phyloP scores from a whole-genome alignment of 1,284 basidiomycete genomes.

The Papiliotrema flavescens region DNA sequence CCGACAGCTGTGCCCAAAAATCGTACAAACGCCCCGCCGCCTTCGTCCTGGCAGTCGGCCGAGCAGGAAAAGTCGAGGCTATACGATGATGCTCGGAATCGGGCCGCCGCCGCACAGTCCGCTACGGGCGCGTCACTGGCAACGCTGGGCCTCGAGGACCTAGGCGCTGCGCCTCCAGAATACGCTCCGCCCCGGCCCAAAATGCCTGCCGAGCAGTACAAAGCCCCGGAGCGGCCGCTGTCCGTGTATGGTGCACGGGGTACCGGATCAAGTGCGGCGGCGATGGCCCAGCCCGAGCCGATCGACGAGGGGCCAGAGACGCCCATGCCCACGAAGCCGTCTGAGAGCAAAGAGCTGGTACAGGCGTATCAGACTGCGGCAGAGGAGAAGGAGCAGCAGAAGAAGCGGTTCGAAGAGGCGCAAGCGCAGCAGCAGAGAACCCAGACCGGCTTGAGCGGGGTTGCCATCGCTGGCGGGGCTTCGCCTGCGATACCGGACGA shows the following conservation, averaged over 20 bases:
- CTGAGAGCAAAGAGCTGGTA: too few relatives aligned
- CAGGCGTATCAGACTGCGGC: slow-evolving; percentile 5
- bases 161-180: slow-evolving; percentile 25
- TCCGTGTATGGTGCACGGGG: slow-evolving; percentile 8
- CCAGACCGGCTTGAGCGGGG: neutral
- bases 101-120: slow-evolving; percentile 55
- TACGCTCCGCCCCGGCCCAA: slow-evolving; percentile 25
- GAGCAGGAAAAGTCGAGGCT: slow-evolving; percentile 53
- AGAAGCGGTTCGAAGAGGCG: slow-evolving; percentile 17
- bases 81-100: slow-evolving; percentile 62
- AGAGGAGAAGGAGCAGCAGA: slow-evolving; percentile 20
- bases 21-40: slow-evolving; percentile 1
- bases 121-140: slow-evolving; percentile 31
- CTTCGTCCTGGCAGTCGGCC: slow-evolving; percentile 29
- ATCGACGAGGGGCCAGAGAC: neutral
- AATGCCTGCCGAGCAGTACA: slow-evolving; percentile 16
- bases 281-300: neutral
- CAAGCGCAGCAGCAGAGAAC: neutral
- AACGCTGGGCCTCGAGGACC: slow-evolving; percentile 30
- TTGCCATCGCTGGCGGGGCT: neutral
- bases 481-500: neutral
- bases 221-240: slow-evolving; percentile 14
- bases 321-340: neutral
- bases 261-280: neutral
- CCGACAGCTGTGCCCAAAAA: neutral